Percentiles rank a stretch among this genome's conserved stretches.
Conservation (phyloP, 805 yeast genomes). For the Hyphopichia homilentoma region DNA sequence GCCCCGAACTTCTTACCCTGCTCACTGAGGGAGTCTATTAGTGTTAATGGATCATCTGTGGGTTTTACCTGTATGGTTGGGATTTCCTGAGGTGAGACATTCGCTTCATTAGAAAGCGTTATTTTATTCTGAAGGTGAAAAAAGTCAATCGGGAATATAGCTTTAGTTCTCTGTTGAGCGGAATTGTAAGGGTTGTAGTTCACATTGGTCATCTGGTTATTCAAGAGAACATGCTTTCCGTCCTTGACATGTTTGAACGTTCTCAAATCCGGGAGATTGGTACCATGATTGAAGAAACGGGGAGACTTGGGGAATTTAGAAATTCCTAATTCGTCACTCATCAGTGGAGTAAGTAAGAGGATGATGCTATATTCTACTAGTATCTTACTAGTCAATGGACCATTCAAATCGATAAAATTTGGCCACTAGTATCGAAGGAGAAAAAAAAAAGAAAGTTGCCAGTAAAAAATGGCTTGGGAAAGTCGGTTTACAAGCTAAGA, state of each 20-base stretch:
- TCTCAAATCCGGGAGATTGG: constrained; percentile 21
- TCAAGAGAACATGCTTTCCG: constrained; percentile 14
- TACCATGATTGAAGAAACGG: constrained; percentile 18
- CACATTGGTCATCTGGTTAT: constrained; percentile 21
- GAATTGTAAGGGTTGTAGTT: constrained; percentile 43
- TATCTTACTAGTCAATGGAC: too few relatives aligned
- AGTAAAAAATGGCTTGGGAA: too few relatives aligned
- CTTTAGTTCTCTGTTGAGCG: constrained; percentile 43
- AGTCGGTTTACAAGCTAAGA: too few relatives aligned
- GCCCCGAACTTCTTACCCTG: constrained; percentile 68
- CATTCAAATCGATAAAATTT: too few relatives aligned
- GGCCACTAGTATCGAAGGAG: too few relatives aligned
- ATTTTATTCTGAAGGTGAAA: constrained; percentile 31
- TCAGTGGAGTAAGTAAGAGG: neutral
- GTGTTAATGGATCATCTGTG: constrained; percentile 54
- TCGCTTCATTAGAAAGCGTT: constrained; percentile 8
- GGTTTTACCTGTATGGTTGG: constrained; percentile 57
- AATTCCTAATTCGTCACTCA: constrained; percentile 1
- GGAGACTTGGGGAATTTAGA: constrained; percentile 21
- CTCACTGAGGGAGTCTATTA: constrained; percentile 50
- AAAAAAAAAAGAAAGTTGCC: too few relatives aligned
- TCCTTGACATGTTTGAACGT: constrained; percentile 12
- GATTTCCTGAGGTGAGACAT: constrained; percentile 19
- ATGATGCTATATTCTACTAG: too few relatives aligned
- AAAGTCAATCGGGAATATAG: constrained; percentile 42